Base-by-base conservation (phyloP, 306 rosid species). In the Malus sieversii region DNA sequence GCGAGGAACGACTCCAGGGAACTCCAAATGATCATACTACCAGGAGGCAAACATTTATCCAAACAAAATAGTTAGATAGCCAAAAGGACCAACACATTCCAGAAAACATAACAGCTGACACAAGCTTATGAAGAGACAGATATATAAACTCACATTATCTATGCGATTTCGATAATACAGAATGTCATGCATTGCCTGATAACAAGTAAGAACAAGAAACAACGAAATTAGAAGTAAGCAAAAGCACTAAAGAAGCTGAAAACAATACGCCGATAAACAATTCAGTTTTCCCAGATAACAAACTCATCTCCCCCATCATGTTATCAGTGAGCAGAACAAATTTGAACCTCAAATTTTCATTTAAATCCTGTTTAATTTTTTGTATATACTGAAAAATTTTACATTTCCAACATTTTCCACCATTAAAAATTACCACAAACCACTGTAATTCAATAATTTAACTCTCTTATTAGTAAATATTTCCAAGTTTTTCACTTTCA, bases 21-120 rank as follows among this genome's bases (percentile, higher is more conserved):
- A 94, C 80, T 90, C 98, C 85, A 92, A 78, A 86, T 94, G 98
- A 84, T 94, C 98, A 82, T 92, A 94, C 96, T 94, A 67, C 5
- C 53, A 69, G 38, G 73, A 60, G 35, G 32, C 15, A 27, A 88
- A 68, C 40, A 53, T 22, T 6, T 64, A 74, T 16, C 22, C 79
- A 78, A 58, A 10, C 44, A 30, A 75, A 78, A 57, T 20, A 82
- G 57, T 58, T 48, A 82, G 57, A 51, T 55, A 70, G 33, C 46
- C 58, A 10, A 45, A 71, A 75, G 67, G 40, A 72, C 30, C 52
- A 68, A 18, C 53, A 73, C 68, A 61, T 55, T 59, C 69, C 22
- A 67, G 35, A 71, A 14, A 42, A 19, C 33, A 53, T 74, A 58
- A 60, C 51, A 88, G 12, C 52, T 53, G 8, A 30, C 16, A 63